phyloP scores from a whole-genome alignment of 345 rosid genomes.

The Moricandia arvensis region DNA sequence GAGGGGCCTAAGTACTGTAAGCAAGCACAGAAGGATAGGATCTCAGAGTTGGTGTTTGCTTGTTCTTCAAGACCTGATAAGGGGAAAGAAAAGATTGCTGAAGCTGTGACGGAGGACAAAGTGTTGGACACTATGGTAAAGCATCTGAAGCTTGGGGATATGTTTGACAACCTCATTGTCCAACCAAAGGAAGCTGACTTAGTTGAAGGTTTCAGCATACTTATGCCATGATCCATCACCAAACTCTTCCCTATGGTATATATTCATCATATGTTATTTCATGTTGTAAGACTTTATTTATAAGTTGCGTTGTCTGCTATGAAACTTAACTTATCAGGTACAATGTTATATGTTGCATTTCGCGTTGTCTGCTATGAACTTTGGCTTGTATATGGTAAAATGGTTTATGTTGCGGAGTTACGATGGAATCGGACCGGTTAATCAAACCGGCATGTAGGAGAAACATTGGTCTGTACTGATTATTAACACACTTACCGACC shows the following conservation, averaged over 20 bases:
- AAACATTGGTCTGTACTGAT: background rate
- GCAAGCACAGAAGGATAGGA: constrained; percentile 50
- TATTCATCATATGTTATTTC: background rate
- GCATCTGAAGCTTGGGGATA: constrained; percentile 26
- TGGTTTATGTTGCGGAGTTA: background rate
- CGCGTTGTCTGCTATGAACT: background rate
- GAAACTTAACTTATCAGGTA: background rate
- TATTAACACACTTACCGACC: background rate
- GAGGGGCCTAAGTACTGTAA: constrained; percentile 52
- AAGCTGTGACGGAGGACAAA: constrained; percentile 27
- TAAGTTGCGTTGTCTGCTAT: background rate
- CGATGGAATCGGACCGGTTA: background rate
- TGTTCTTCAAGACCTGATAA: constrained; percentile 30
- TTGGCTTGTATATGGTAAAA: background rate
- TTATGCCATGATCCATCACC: constrained; percentile 28
- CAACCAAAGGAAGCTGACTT: constrained; percentile 41
- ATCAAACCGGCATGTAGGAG: background rate
- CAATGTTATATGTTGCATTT: background rate
- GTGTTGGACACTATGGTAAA: constrained; percentile 39
- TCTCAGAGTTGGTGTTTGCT: constrained; percentile 55
- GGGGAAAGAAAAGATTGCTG: constrained; percentile 32
- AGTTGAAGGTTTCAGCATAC: constrained; percentile 34
- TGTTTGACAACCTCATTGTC: constrained; percentile 36
- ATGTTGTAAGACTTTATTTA: background rate
- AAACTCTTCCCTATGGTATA: background rate